Percentiles rank a stretch among this genome's conserved stretches.
These are phyloP conservation scores for Delonix regia DNA, from an alignment of 306 rosid species.

Conservation along the genomic window DNA sequence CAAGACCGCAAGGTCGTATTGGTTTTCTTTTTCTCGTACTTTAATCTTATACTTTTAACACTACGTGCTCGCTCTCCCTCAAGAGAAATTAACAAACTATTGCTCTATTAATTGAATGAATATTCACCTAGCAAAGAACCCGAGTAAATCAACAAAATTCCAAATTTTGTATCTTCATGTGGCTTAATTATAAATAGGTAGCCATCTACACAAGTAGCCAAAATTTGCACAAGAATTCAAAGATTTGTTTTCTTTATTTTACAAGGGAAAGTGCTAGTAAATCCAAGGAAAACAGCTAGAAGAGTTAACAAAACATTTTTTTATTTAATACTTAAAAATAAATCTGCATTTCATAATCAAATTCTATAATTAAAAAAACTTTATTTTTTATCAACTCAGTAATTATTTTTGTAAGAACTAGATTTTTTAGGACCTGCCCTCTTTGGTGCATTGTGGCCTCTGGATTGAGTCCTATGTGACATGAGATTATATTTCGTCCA, in stretches of 20 bases:
- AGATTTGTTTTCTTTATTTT: too few relatives aligned
- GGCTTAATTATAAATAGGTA: neutral
- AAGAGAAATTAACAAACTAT: slow-evolving; percentile 10
- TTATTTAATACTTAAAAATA: neutral
- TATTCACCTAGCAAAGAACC: neutral
- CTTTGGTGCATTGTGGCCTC: neutral
- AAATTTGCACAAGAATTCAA: too few relatives aligned
- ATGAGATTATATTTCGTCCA: neutral
- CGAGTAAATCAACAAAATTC: neutral
- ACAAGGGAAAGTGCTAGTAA: too few relatives aligned
- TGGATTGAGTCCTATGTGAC: neutral
- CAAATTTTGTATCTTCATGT: neutral
- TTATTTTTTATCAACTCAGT: neutral
- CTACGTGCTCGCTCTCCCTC: neutral
- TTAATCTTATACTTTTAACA: too few relatives aligned
- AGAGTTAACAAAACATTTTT: too few relatives aligned
- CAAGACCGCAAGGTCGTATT: neutral
- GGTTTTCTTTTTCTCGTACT: neutral
- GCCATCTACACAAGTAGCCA: neutral
- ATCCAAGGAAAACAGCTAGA: too few relatives aligned
- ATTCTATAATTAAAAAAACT: neutral
- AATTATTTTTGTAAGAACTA: neutral
- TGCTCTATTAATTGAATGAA: neutral
- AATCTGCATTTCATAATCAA: neutral
- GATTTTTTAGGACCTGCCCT: neutral